Evolutionary conservation across 768 basidiomycete species (phyloP).

Genomic region (Paxillus ammoniavirescens): DNA sequence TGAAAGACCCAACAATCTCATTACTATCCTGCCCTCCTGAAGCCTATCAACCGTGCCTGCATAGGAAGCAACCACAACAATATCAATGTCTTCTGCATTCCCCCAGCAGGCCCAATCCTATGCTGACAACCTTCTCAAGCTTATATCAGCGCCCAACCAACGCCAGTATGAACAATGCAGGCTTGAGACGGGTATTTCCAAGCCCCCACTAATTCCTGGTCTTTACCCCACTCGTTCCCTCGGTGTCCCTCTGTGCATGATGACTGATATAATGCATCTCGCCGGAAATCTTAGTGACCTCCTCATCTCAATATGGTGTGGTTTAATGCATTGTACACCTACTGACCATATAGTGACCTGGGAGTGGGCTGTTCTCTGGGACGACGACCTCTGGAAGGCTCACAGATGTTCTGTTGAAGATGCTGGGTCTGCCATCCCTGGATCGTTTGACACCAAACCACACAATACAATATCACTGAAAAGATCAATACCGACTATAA

Average conservation of each 20-base stretch:
- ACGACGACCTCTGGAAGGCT: no score
- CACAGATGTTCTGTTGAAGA: constrained; percentile 2
- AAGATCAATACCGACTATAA: constrained; percentile 24
- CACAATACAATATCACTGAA: constrained; percentile 19
- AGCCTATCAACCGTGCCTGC: no score
- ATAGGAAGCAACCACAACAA: no score
- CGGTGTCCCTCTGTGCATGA: constrained; percentile 32
- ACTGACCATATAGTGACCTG: constrained; percentile 24
- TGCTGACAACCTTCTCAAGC: no score
- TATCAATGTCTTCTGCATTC: no score
- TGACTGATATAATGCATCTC: constrained; percentile 42
- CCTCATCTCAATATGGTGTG: constrained; percentile 20
- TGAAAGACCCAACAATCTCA: constrained; percentile 15
- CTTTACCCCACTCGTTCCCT: constrained; percentile 18
- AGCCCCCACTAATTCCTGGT: constrained; percentile 35
- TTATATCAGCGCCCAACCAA: no score
- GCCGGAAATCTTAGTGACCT: constrained; percentile 20
- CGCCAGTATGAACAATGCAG: no score
- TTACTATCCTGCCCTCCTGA: constrained; percentile 31
- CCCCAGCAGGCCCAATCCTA: no score
- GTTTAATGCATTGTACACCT: constrained; percentile 12
- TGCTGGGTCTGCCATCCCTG: constrained; percentile 5
- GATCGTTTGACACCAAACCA: constrained; percentile 13
- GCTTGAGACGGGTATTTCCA: constrained; percentile 19
- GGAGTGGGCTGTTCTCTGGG: constrained; percentile 25